Conservation (phyloP, 352 stramenopile genomes). For the Globisporangium lucens region DNA sequence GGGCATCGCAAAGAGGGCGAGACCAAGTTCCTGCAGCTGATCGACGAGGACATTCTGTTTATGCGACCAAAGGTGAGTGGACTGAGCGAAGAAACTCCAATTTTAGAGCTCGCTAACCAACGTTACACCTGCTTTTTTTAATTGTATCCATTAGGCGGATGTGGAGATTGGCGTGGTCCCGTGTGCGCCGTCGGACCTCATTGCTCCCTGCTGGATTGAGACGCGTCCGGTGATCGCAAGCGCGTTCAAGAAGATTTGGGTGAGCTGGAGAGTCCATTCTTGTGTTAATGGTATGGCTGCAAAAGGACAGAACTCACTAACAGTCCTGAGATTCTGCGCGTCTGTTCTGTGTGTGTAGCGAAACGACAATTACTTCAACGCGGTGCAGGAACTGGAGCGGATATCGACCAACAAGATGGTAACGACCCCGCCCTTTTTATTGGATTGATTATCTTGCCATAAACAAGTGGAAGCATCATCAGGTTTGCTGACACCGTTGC, state of each 20-base stretch:
- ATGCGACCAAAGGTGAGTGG: constrained; percentile 63
- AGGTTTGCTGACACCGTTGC: background rate
- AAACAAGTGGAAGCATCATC: background rate
- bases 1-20: constrained; percentile 53
- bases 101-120: background rate
- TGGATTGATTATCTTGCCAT: background rate
- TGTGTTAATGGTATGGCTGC: background rate
- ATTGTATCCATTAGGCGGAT: constrained; percentile 26
- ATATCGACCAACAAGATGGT: constrained; percentile 57
- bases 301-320: background rate
- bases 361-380: constrained; percentile 54
- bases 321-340: background rate
- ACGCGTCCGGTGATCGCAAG: constrained; percentile 49
- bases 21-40: constrained; percentile 58
- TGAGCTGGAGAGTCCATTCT: constrained; percentile 15
- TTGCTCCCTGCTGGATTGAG: constrained; percentile 69
- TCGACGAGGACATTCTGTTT: constrained; percentile 50
- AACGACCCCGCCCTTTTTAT: background rate
- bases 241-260: constrained; percentile 67
- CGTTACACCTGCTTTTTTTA: background rate
- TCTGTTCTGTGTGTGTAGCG: constrained; percentile 24
- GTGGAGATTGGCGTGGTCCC: constrained; percentile 74
- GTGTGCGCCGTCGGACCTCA: constrained; percentile 40
- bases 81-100: background rate
- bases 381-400: constrained; percentile 59